phyloP scores from a whole-genome alignment of 2,329 filamentous ascomycete species.

The Aspergillus puulaauensis region DNA sequence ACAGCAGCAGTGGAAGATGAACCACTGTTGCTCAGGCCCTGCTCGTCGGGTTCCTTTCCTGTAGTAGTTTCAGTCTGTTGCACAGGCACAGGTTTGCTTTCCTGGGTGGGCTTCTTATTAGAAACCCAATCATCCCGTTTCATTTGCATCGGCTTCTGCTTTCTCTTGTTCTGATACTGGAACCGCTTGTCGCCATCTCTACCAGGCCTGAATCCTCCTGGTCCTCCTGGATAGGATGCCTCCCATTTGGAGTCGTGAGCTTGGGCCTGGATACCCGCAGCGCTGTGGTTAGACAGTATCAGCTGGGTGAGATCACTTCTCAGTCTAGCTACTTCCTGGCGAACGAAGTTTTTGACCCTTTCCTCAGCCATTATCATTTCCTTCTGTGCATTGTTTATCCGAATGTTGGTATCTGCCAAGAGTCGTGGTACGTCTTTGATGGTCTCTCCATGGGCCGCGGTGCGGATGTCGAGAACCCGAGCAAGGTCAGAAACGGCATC shows the following conservation, averaged over 20 bases:
- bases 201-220: neutral
- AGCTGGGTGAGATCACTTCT: constrained; percentile 13
- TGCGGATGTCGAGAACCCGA: constrained; percentile 14
- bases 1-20: constrained; percentile 4
- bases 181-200: neutral
- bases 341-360: constrained; percentile 10
- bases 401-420: constrained; percentile 12
- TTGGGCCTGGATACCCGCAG: neutral
- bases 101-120: neutral
- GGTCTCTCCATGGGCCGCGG: constrained; percentile 15
- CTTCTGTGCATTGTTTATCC: constrained; percentile 11
- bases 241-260: neutral
- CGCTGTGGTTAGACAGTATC: neutral
- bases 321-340: constrained; percentile 15
- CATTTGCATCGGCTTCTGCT: neutral
- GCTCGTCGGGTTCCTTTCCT: neutral
- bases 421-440: constrained; percentile 12
- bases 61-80: neutral
- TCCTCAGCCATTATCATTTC: constrained; percentile 15
- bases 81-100: neutral
- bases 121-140: neutral
- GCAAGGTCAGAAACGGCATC: constrained; percentile 18
- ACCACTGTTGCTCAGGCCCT: neutral
- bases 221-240: neutral
- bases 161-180: constrained; percentile 2